Percentiles rank a stretch among this genome's conserved stretches.
These are phyloP conservation scores for Elasticomyces elasticus DNA, from an alignment of 495 filamentous ascomycete genomes.

Conservation along the genomic window DNA sequence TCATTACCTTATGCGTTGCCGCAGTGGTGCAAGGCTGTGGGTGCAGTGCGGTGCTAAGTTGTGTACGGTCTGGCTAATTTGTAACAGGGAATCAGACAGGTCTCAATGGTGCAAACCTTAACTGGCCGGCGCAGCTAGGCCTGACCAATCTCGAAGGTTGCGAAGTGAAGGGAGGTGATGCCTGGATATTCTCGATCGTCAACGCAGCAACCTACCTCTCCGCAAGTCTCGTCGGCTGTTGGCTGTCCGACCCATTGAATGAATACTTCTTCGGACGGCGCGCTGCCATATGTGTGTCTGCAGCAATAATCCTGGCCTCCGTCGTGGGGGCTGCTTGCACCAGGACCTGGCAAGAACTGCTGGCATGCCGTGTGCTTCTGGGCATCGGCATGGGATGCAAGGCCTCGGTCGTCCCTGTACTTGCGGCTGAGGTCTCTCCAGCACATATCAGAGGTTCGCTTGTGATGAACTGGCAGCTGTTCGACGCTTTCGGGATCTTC, in stretches of 20 bases:
- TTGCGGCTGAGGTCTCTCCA: slow-evolving; percentile 52
- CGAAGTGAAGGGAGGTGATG: slow-evolving; percentile 1
- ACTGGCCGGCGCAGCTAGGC: slow-evolving; percentile 13
- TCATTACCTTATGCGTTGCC: slow-evolving; percentile 58
- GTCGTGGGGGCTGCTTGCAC: slow-evolving; percentile 19
- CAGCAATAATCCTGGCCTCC: slow-evolving; percentile 15
- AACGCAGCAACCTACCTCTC: slow-evolving; percentile 15
- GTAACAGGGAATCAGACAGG: slow-evolving; percentile 30
- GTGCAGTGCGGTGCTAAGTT: too few species aligned
- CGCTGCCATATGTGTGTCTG: slow-evolving; percentile 17
- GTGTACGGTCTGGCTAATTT: too few species aligned
- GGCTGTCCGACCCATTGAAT: slow-evolving; percentile 48
- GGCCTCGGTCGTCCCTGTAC: slow-evolving; percentile 43
- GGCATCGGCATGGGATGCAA: slow-evolving; percentile 23
- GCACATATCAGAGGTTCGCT: slow-evolving; percentile 51
- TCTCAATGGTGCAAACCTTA: slow-evolving; percentile 32
- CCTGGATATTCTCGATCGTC: slow-evolving; percentile 18
- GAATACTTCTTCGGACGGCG: slow-evolving; percentile 34
- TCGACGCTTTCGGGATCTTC: slow-evolving; percentile 51
- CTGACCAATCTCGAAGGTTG: slow-evolving; percentile 5
- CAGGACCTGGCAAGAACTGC: slow-evolving; percentile 13
- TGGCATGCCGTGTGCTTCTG: slow-evolving; percentile 20
- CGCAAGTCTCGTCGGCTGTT: slow-evolving; percentile 14
- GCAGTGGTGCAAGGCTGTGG: slow-evolving; percentile 48
- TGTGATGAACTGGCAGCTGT: slow-evolving; percentile 55